Evolutionary conservation across 768 basidiomycete genomes (phyloP).

Genomic region (Tubosaeta brunneosetosa): DNA sequence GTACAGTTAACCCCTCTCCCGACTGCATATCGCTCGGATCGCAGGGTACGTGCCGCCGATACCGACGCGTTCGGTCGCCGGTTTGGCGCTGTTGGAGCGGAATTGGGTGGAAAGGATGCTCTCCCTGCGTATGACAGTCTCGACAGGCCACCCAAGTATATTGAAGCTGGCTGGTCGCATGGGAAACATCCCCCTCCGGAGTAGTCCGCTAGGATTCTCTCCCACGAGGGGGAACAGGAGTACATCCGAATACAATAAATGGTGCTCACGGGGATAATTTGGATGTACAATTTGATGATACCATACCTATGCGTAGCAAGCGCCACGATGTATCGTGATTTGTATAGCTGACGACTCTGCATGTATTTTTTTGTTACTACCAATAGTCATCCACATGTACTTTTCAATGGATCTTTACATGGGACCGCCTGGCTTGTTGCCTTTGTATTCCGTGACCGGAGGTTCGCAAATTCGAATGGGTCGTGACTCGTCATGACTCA

Average conservation of each 20-base stretch:
- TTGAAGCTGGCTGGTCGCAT: conserved; percentile 18
- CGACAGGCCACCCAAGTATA: conserved; percentile 47
- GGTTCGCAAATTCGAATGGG: neutral
- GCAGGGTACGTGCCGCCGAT: conserved; percentile 33
- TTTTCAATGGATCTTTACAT: neutral
- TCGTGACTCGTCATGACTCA: no score
- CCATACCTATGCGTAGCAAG: conserved; percentile 4
- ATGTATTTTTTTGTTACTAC: neutral
- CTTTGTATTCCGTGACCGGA: neutral
- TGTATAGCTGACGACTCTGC: conserved; percentile 4
- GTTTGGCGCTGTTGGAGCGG: conserved; percentile 27
- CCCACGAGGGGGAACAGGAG: neutral
- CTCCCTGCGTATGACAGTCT: conserved; percentile 45
- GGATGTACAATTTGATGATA: neutral
- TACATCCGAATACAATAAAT: neutral
- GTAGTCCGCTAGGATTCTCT: neutral
- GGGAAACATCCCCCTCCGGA: neutral
- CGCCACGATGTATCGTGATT: neutral
- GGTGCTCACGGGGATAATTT: neutral
- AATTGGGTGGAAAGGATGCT: conserved; percentile 38
- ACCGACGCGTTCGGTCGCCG: conserved; percentile 40
- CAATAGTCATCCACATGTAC: neutral
- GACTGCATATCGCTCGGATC: conserved; percentile 18
- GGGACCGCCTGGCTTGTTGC: no score
- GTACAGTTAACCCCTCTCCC: conserved; percentile 18